These are phyloP conservation scores for Trichosporon sp. DNA, from an alignment of 1,284 basidiomycete species.

Conservation along the genomic window DNA sequence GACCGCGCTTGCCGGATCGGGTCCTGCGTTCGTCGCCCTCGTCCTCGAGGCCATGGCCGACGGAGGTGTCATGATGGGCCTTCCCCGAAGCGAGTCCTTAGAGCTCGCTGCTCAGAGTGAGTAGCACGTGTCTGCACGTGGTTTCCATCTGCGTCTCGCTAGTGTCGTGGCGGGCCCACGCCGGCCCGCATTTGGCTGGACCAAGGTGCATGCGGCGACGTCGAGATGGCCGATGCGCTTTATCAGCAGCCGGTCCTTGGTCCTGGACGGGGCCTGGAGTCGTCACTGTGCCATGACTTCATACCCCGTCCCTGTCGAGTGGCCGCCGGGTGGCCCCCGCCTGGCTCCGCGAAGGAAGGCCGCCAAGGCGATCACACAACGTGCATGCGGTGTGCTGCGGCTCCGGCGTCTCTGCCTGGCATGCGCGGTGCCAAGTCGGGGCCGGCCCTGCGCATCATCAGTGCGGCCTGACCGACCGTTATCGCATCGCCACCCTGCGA, in stretches of 20 bases:
- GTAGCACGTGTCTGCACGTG: constrained; percentile 33
- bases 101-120: constrained; percentile 94
- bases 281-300: neutral
- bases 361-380: neutral
- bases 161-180: neutral
- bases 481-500: neutral
- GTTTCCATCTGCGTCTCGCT: neutral
- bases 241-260: neutral
- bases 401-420: neutral
- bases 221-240: neutral
- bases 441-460: neutral
- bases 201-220: neutral
- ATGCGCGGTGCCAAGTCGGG: neutral
- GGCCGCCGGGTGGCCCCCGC: neutral
- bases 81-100: constrained; percentile 86
- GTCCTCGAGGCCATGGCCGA: constrained; percentile 99
- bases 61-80: constrained; percentile 99
- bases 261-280: neutral
- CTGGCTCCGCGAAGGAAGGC: neutral
- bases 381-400: too few relatives aligned
- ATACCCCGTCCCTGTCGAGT: neutral
- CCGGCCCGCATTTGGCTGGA: neutral
- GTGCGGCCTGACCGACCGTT: neutral
- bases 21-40: constrained; percentile 94
- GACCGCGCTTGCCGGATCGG: constrained; percentile 91